Base-by-base conservation (phyloP, 768 basidiomycete species). In the Chlorophyllum brunneum region DNA sequence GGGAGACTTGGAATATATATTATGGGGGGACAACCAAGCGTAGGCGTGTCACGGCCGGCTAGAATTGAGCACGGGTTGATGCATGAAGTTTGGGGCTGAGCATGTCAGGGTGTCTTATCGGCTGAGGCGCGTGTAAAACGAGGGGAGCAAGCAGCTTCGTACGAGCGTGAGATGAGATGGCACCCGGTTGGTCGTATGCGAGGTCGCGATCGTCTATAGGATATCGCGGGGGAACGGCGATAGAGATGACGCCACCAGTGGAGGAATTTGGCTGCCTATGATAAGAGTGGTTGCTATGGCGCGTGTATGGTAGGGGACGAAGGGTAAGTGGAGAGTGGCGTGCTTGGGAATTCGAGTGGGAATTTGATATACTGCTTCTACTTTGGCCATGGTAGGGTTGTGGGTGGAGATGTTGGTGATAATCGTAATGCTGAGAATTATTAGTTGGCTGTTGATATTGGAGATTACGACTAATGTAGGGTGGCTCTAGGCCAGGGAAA, bases 51-150 rank as follows among this genome's bases (percentile, higher is more conserved):
- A 20, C 23, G 16, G 16, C 8, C 26, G 27, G 22, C 24, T 13
- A 23, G 24, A 36, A 53, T 53, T 43, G 46, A 46, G 36, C 51
- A 52, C 51, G 51, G 31, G 51, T 24, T 53, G 43, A 53, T 53
- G 42, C 44, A 45, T 43, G 51, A 46, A 31, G 51, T 9, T 22
- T 43, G 26, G 51, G 51, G 36, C 36, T 46, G 43, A 53, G 51
- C 27, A 53, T 37, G 43, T 38, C 27, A 39, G 51, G 36, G n/a
- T 39, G 43, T 30, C 36, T 18, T 20, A 39, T 46, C 11, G 51
- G 43, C 20, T 31, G 36, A 23, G 51, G 26, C 22, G 51, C 51
- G 23, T 42, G 49, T 11, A 48, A 9, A 26, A 43, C 41, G 27
- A 10, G 30, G 13, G n/a, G 29, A 16, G 11, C 20, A 34, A 36